Percentiles rank a stretch among this genome's conserved stretches.
These are phyloP conservation scores for Hysterangium stoloniferum DNA, from an alignment of 768 basidiomycete species.

Conservation along the genomic window DNA sequence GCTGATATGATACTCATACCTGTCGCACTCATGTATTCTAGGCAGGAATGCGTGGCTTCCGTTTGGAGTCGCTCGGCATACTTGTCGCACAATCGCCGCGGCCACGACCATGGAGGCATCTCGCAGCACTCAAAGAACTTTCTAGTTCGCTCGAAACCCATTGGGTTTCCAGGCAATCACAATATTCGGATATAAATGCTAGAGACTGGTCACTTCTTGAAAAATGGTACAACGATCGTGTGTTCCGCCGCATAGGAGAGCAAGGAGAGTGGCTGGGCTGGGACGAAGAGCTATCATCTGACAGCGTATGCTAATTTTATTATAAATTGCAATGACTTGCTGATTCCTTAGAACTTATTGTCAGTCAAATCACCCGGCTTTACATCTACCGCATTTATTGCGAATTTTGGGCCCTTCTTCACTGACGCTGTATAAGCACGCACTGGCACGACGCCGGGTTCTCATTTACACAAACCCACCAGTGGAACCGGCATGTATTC, in stretches of 20 bases:
- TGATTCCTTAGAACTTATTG: constrained; percentile 20
- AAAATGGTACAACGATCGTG: constrained; percentile 9
- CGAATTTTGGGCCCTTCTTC: constrained; percentile 73
- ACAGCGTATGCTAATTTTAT: background rate
- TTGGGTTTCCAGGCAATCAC: constrained; percentile 1
- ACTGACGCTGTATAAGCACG: constrained; percentile 72
- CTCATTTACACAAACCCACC: constrained; percentile 75
- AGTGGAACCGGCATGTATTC: constrained; percentile 69
- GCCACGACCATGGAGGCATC: constrained; percentile 72
- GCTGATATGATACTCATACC: background rate
- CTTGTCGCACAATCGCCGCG: constrained; percentile 56
- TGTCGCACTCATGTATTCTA: background rate
- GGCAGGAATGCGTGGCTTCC: constrained; percentile 69
- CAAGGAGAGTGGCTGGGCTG: constrained; percentile 8
- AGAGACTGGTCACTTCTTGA: constrained; percentile 6
- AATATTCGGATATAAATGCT: constrained; percentile 25
- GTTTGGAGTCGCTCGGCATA: constrained; percentile 71
- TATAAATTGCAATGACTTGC: background rate
- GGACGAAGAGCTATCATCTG: constrained; percentile 12
- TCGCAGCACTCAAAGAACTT: constrained; percentile 54
- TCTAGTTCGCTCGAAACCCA: constrained; percentile 33
- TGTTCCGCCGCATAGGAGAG: constrained; percentile 11
- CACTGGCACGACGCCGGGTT: constrained; percentile 66
- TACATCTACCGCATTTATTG: constrained; percentile 69
- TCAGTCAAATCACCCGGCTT: constrained; percentile 39